Base-by-base conservation (phyloP, 169 alveolate genomes). In the Plasmodium gonderi region DNA sequence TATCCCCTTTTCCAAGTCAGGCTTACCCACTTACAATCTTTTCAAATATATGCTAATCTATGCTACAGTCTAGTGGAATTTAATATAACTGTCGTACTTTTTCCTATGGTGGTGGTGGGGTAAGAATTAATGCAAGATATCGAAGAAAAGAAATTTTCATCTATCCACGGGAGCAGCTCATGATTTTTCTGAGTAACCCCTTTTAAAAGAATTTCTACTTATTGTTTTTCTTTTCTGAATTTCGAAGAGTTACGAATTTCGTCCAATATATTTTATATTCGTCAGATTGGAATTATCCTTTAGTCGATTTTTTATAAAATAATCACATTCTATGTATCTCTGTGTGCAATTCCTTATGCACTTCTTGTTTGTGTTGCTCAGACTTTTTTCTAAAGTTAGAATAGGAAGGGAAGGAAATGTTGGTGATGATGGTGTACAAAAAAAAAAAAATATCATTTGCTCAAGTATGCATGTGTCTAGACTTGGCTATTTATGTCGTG, bases 331-430 rank as follows among this genome's bases (percentile, higher is more conserved):
- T 11, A 85, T 4, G 31, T 85, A 85, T 85, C 92, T 72, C 67
- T 85, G 92, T 17, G 92, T 74, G 45, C 92, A 85, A 38, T 85
- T 85, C 92, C 92, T 65, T 54, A 85, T 85, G 38, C 92, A 85
- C 79, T 47, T 85, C 11, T 85, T 85, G 74, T 85, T 85, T 26
- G 87, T 33, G 78, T 85, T 85, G 67, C 92, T 85, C 31, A 85
- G 67, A 33, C 87, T 85, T 85, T 72, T 85, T 72, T 85, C 92
- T 85, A 29, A 85, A 79, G 64, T 12, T 1, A 33, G 60, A 54
- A 9, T 40, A 26, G 36, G 14, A 8, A 14, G 29, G 47, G 47
- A 0, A 17, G 8, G 49, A 69, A 11, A 31, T 23, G 0, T 20
- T 60, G 0, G 9, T 36, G 36, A 0, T 12, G 72, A n/a, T 4